phyloP scores from a whole-genome alignment of 805 yeast species.

The Monosporozyma siamensis region DNA sequence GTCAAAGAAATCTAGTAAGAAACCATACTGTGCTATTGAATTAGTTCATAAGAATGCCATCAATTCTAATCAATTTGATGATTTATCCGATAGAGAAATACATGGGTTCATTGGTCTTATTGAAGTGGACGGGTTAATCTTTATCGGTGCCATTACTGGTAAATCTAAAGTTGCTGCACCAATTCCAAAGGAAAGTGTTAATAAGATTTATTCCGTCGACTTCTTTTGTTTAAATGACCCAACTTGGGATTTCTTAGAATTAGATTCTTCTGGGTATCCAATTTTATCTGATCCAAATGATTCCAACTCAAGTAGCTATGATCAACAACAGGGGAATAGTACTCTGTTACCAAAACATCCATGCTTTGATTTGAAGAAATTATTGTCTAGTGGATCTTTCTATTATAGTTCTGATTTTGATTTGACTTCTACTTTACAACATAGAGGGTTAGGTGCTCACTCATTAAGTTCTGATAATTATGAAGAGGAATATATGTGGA shows the following conservation, averaged over 20 bases:
- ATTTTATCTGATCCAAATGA: constrained; percentile 18
- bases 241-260: constrained; percentile 71
- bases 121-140: constrained; percentile 55
- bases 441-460: constrained; percentile 48
- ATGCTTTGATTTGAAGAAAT: constrained; percentile 66
- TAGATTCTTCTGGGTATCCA: constrained; percentile 64
- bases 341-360: constrained; percentile 53
- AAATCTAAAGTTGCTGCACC: constrained; percentile 76
- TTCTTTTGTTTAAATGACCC: constrained; percentile 64
- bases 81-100: constrained; percentile 37
- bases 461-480: constrained; percentile 48
- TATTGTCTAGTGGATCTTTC: constrained; percentile 80
- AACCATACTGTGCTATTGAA: constrained; percentile 40
- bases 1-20: constrained; percentile 17
- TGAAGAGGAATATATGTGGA: constrained; percentile 94
- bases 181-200: constrained; percentile 65
- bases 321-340: constrained; percentile 9
- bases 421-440: constrained; percentile 76
- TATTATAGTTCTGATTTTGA: constrained; percentile 90
- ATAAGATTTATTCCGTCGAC: constrained; percentile 76
- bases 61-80: constrained; percentile 32
- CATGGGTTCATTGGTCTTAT: constrained; percentile 77
- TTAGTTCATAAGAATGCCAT: constrained; percentile 32
- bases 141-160: constrained; percentile 71
- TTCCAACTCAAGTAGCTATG: constrained; percentile 15